Conservation (phyloP, 2,329 filamentous ascomycete genomes). For the Ascochyta viciae-villosae region DNA sequence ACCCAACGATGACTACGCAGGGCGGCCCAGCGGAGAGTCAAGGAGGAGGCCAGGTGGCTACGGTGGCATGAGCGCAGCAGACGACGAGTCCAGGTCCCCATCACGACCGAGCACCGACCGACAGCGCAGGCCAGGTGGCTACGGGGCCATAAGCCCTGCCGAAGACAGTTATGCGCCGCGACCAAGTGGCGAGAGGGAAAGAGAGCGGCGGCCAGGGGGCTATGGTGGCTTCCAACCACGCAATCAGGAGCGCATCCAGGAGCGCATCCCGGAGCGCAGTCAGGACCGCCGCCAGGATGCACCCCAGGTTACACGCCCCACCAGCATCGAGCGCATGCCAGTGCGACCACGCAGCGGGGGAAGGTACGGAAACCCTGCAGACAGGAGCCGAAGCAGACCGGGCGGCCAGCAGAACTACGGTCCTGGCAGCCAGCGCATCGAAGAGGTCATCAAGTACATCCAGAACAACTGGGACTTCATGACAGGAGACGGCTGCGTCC, state of each 20-base stretch:
- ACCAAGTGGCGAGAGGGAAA: conserved; percentile 25
- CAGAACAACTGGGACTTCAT: conserved; percentile 91
- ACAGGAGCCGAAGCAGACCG: conserved; percentile 44
- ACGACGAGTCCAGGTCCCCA: conserved; percentile 25
- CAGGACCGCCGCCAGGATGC: conserved; percentile 37
- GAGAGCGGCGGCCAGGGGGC: conserved; percentile 37
- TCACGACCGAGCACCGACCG: conserved; percentile 31
- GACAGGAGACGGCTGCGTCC: conserved; percentile 86
- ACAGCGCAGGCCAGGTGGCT: conserved; percentile 37
- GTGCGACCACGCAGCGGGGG: conserved; percentile 51
- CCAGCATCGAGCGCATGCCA: conserved; percentile 53
- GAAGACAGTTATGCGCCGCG: conserved; percentile 32
- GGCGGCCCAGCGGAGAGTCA: conserved; percentile 35
- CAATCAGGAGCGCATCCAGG: conserved; percentile 32
- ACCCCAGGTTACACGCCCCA: conserved; percentile 42
- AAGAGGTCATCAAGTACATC: conserved; percentile 79
- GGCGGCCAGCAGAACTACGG: conserved; percentile 41
- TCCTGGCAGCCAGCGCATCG: conserved; percentile 52
- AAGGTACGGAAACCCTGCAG: conserved; percentile 9
- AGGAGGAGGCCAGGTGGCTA: conserved; percentile 45
- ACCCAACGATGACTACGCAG: conserved; percentile 22
- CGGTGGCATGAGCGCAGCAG: conserved; percentile 29
- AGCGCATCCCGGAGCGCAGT: conserved; percentile 23
- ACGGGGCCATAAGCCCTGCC: conserved; percentile 39
- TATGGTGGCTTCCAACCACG: conserved; percentile 38